Evolutionary conservation across 768 basidiomycete species (phyloP), one percentile per base, ranked within the genome.

Genomic region (Tulasnella sp.): DNA sequence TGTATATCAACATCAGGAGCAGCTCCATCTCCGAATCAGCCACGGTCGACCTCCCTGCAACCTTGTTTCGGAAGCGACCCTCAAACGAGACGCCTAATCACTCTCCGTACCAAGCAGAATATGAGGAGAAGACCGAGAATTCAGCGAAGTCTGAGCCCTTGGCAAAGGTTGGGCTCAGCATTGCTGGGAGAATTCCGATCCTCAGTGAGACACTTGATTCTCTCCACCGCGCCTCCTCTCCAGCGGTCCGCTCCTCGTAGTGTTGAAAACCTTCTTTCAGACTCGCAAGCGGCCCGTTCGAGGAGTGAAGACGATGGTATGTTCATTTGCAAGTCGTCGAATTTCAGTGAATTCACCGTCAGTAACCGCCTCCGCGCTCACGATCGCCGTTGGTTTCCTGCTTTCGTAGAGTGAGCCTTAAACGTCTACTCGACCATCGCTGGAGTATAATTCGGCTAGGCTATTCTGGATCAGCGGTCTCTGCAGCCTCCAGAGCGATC

Each of bases 1-100:
- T n/a, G n/a, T n/a, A n/a, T n/a, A n/a, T 75, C 76, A 2, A 62
- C 62, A 29, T 72, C 69, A 80, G 72, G 59, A 81, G 9, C 29
- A 74, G 67, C 16, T 37, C 26, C 0, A 83, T 73, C 1, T 72
- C 65, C 3, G n/a, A n/a, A n/a, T n/a, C n/a, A n/a, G n/a, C n/a
- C n/a, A n/a, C n/a, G n/a, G n/a, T n/a, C n/a, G n/a, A n/a, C n/a
- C n/a, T n/a, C n/a, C n/a, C n/a, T n/a, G n/a, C n/a, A n/a, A n/a
- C n/a, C n/a, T n/a, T n/a, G n/a, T n/a, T n/a, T n/a, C n/a, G n/a
- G n/a, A n/a, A n/a, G n/a, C n/a, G n/a, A n/a, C n/a, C n/a, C n/a
- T n/a, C n/a, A n/a, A n/a, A n/a, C n/a, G n/a, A n/a, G n/a, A n/a
- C n/a, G n/a, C n/a, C n/a, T n/a, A n/a, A n/a, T 17, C n/a, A 3